Conservation (phyloP, 441 rosid species). For the Dalechampia spathulata region DNA sequence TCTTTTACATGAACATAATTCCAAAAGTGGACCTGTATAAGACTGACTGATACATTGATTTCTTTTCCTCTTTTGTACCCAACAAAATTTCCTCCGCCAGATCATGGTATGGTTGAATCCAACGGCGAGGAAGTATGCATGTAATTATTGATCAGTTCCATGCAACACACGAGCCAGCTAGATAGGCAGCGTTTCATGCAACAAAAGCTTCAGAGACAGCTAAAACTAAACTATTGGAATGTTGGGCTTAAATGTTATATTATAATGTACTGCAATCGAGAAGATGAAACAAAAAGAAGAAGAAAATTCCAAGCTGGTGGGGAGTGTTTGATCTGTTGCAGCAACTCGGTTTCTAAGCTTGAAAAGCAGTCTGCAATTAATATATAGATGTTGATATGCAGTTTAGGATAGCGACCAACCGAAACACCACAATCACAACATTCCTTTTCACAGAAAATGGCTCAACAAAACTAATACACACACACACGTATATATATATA, state of each 20-base stretch:
- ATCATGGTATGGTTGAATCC: too few species aligned
- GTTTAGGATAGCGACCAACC: slow-evolving; percentile 31
- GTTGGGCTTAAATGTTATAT: background rate
- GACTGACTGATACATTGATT: slow-evolving; percentile 10
- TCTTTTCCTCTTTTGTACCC: background rate
- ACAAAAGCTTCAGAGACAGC: slow-evolving; percentile 9
- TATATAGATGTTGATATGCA: slow-evolving; percentile 11
- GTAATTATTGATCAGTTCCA: background rate
- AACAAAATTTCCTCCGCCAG: too few species aligned
- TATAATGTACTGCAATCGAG: too few species aligned
- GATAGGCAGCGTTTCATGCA: background rate
- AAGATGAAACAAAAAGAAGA: too few species aligned
- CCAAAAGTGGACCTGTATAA: slow-evolving; percentile 21
- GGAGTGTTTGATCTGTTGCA: slow-evolving; percentile 13
- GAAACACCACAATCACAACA: slow-evolving; percentile 28
- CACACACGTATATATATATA: background rate
- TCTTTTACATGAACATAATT: slow-evolving; percentile 11
- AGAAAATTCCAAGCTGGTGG: slow-evolving; percentile 25
- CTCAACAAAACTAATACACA: background rate
- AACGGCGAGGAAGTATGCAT: slow-evolving; percentile 6
- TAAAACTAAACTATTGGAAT: slow-evolving; percentile 11
- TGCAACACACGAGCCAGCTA: background rate
- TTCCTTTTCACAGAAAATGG: slow-evolving; percentile 16
- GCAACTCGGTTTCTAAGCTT: slow-evolving; percentile 1
- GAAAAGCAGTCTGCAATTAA: slow-evolving; percentile 12